These are phyloP conservation scores for Bryopsis sp. DNA, from an alignment of 139 green algal species.

Conservation along the genomic window DNA sequence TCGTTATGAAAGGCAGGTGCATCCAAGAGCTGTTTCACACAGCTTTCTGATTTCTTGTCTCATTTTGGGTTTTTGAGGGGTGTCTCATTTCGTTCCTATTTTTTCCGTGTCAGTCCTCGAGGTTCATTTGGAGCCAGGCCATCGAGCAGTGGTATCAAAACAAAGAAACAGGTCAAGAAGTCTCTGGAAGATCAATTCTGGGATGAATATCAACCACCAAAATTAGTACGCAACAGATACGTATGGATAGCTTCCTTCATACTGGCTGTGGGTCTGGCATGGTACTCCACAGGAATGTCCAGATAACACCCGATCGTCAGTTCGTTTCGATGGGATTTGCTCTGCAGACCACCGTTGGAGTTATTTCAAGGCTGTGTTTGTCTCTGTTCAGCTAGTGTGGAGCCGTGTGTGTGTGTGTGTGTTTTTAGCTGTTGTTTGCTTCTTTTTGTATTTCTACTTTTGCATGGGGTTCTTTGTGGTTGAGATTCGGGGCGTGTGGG, in stretches of 20 bases:
- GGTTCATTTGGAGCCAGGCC: neutral
- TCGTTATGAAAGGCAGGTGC: neutral
- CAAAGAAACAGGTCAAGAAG: slow-evolving; percentile 26
- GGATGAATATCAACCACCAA: slow-evolving; percentile 47
- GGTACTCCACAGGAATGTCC: no score
- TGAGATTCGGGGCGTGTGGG: no score
- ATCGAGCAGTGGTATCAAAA: neutral
- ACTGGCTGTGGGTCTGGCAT: slow-evolving; percentile 30
- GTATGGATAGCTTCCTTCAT: slow-evolving; percentile 35
- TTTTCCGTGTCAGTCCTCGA: neutral
- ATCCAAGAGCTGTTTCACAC: neutral
- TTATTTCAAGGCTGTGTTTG: no score
- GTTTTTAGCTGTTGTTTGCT: no score
- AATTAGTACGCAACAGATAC: slow-evolving; percentile 44
- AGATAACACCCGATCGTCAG: no score
- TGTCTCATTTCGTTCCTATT: neutral
- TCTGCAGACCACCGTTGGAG: no score
- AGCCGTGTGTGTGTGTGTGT: no score
- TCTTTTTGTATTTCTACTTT: no score
- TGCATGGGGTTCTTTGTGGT: no score
- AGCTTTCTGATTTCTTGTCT: neutral
- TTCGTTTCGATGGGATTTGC: no score
- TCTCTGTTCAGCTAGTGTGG: no score
- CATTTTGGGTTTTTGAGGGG: neutral
- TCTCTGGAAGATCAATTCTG: slow-evolving; percentile 53